Conservation (phyloP, 2,329 filamentous ascomycete genomes). For the Camptophora hylomeconis region DNA sequence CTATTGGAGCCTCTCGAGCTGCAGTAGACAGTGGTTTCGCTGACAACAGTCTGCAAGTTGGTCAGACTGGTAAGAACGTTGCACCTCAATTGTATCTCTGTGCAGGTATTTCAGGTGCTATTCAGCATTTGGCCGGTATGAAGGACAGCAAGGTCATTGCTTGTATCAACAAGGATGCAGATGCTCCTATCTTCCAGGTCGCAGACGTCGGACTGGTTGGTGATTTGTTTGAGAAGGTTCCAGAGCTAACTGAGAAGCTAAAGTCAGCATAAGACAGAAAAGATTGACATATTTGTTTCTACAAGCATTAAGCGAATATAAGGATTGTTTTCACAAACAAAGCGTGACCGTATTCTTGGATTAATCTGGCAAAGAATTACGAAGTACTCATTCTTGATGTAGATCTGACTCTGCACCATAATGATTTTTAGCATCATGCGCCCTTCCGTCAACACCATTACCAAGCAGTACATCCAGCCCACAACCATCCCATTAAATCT, state of each 20-base stretch:
- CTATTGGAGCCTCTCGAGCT: conserved; percentile 85
- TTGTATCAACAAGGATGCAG: conserved; percentile 93
- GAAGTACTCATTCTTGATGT: no score
- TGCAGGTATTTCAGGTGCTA: conserved; percentile 90
- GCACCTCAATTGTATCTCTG: conserved; percentile 91
- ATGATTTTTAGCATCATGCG: no score
- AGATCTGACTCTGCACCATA: no score
- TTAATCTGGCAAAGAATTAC: no score
- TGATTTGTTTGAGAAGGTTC: conserved; percentile 89
- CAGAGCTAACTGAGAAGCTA: conserved; percentile 90
- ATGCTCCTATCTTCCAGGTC: conserved; percentile 96
- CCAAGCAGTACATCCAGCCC: no score
- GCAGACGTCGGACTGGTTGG: conserved; percentile 92
- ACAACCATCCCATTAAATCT: no score
- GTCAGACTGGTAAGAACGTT: conserved; percentile 97
- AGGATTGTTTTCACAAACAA: not conserved
- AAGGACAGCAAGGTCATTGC: conserved; percentile 99
- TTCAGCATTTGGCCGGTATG: conserved; percentile 97
- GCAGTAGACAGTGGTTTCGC: conserved; percentile 96
- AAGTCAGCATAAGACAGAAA: no score
- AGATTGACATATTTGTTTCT: no score
- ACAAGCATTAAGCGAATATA: not conserved
- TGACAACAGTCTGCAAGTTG: conserved; percentile 95
- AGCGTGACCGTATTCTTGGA: not conserved
- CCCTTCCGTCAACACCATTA: no score